Conservation (phyloP, 768 basidiomycete genomes). For the Artomyces pyxidatus region DNA sequence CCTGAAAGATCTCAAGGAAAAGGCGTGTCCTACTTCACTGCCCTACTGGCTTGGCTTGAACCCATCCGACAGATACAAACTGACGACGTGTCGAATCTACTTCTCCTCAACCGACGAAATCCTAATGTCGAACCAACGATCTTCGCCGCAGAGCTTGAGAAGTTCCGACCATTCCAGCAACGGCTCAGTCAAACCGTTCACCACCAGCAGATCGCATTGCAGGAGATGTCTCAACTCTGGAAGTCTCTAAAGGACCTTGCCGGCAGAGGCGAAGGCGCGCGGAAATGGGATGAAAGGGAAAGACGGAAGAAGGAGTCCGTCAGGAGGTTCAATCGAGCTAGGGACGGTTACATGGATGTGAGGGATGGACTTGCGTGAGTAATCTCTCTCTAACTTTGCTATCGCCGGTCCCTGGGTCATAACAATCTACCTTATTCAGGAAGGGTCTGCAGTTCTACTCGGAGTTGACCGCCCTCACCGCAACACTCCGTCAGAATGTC, state of each 20-base stretch:
- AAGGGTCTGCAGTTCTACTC: slow-evolving; percentile 88
- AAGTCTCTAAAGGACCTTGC: slow-evolving; percentile 64
- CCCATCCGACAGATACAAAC: slow-evolving; percentile 64
- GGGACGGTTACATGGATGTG: slow-evolving; percentile 83
- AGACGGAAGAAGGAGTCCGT: slow-evolving; percentile 70
- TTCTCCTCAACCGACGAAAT: slow-evolving; percentile 85
- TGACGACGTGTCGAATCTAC: slow-evolving; percentile 93
- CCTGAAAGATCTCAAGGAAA: slow-evolving; percentile 92
- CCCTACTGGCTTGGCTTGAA: background rate
- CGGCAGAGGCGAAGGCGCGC: slow-evolving; percentile 67
- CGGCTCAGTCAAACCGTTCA: slow-evolving; percentile 71
- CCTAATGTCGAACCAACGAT: slow-evolving; percentile 75
- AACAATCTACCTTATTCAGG: slow-evolving; percentile 29
- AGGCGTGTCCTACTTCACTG: slow-evolving; percentile 39
- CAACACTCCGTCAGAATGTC: slow-evolving; percentile 48
- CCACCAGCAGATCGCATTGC: slow-evolving; percentile 63
- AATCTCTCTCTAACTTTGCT: slow-evolving; percentile 1
- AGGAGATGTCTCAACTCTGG: slow-evolving; percentile 72
- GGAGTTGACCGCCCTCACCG: slow-evolving; percentile 61
- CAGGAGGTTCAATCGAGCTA: slow-evolving; percentile 61
- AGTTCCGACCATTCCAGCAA: slow-evolving; percentile 88
- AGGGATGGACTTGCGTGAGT: slow-evolving; percentile 77
- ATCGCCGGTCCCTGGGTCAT: slow-evolving; percentile 8
- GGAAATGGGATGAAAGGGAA: slow-evolving; percentile 78
- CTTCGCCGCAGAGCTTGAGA: slow-evolving; percentile 91